A percentile compares a stretch with the other conserved stretches of the same genome.
Evolutionary conservation across 2,329 filamentous ascomycete genomes (phyloP).

Genomic region (Albifimbria verrucaria): DNA sequence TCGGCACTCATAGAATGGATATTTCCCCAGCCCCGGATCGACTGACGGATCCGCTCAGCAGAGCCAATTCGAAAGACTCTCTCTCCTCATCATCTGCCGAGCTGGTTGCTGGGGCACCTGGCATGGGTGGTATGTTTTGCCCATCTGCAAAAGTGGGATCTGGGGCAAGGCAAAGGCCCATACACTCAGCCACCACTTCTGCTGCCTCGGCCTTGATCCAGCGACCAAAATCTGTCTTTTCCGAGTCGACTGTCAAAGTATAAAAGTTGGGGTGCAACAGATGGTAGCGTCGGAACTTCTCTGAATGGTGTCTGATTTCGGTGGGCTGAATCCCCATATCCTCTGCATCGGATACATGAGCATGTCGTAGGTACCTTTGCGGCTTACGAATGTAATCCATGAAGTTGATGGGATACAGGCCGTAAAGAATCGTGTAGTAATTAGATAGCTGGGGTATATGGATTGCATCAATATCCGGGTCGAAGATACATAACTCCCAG

Average conservation of each 20-base stretch:
- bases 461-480: slow-evolving; percentile 59
- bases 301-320: slow-evolving; percentile 72
- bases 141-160: slow-evolving; percentile 21
- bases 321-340: slow-evolving; percentile 76
- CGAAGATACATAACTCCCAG: slow-evolving; percentile 65
- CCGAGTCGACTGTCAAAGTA: slow-evolving; percentile 72
- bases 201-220: slow-evolving; percentile 79
- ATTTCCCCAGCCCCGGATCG: slow-evolving; percentile 48
- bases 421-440: slow-evolving; percentile 81
- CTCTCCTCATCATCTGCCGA: slow-evolving; percentile 15
- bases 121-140: slow-evolving; percentile 17
- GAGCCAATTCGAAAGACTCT: slow-evolving; percentile 31
- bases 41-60: slow-evolving; percentile 37
- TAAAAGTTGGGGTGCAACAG: slow-evolving; percentile 83
- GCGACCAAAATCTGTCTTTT: slow-evolving; percentile 70
- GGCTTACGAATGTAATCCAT: slow-evolving; percentile 84
- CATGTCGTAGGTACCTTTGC: slow-evolving; percentile 71
- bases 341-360: slow-evolving; percentile 66
- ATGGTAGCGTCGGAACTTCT: slow-evolving; percentile 70
- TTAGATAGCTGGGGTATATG: slow-evolving; percentile 65
- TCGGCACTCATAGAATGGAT: slow-evolving; percentile 49
- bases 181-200: slow-evolving; percentile 77
- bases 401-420: slow-evolving; percentile 80
- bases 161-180: slow-evolving; percentile 55
- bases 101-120: slow-evolving; percentile 3